Base-by-base conservation (phyloP, 805 yeast genomes). In the Wickerhamiella dianesei region DNA sequence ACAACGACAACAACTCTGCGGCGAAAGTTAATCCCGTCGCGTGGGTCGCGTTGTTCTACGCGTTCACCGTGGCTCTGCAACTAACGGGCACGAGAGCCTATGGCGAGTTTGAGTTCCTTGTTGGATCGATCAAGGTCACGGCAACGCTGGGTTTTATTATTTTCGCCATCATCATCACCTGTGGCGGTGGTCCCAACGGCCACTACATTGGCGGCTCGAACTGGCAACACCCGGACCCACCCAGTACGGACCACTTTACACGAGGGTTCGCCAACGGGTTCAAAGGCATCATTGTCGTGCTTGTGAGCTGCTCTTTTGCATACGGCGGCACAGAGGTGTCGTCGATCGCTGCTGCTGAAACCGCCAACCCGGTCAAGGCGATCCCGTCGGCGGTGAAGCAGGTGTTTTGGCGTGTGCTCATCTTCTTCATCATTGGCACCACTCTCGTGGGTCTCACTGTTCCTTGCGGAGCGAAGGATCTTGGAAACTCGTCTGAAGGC, bases 311-410 rank as follows among this genome's bases (percentile, higher is more conserved):
- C 16, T 75, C 79, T 2, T 82, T 80, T 60, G 82, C 87, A 8
- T 39, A 39, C 25, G 72, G 77, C 37, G 88, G 87, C 55, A 74
- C 82, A 20, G 87, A 81, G 63, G 61, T 71, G 21, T 77, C 80
- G 50, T 86, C 82, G 59, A 73, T 81, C 50, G 78, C 86, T 6
- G 82, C 80, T 48, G 82, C 83, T 40, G 89, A 82, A 66, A 77
- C 82, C 44, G 69, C 76, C 53, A 75, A 71, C 71, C 86, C 89
- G 43, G 67, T 84, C 58, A 69, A 70, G 52, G 73, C 77, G 52
- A 75, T 83, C 50, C 87, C 89, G 51, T 75, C 75, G 56, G 89
- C 89, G 41, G 74, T 77, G 56, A 76, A 72, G 58, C 70, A 79
- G 62, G 79, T 84, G 18, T 74, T 82, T 60, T 80, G 74, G 70